Evolutionary conservation across 768 basidiomycete genomes (phyloP).

Genomic region (Leucosporidium scottii): DNA sequence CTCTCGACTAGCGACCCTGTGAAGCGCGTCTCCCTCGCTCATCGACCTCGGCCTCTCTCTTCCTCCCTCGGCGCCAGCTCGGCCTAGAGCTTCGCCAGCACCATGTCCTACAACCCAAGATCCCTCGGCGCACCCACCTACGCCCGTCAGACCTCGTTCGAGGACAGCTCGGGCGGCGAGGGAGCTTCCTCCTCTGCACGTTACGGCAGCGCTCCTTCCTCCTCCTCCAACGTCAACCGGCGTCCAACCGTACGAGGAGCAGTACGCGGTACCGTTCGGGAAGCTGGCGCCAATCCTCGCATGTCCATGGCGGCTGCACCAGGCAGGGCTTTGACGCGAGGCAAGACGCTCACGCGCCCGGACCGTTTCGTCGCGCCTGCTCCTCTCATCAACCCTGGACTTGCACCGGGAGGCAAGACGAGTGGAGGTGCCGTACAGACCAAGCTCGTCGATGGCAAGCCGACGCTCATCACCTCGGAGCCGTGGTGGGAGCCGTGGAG

Average conservation of each 20-base stretch:
- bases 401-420: conserved; percentile 27
- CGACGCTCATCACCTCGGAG: conserved; percentile 30
- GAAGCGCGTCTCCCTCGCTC: too few relatives aligned
- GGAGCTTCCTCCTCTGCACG: not conserved
- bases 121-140: not conserved
- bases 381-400: conserved; percentile 80
- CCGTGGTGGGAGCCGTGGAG: conserved; percentile 57
- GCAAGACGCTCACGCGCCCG: conserved; percentile 90
- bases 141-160: not conserved
- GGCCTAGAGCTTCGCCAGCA: too few relatives aligned
- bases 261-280: conserved; percentile 23
- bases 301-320: not conserved
- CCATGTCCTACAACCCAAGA: too few relatives aligned
- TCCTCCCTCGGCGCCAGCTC: too few relatives aligned
- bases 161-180: not conserved
- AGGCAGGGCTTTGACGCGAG: conserved; percentile 24
- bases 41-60: too few relatives aligned
- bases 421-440: conserved; percentile 24
- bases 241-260: conserved; percentile 27
- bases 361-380: conserved; percentile 90
- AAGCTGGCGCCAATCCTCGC: conserved; percentile 15
- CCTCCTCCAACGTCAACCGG: conserved; percentile 20
- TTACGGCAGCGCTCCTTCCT: conserved; percentile 5
- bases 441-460: conserved; percentile 32
- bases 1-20: too few relatives aligned